phyloP scores from a whole-genome alignment of 768 basidiomycete genomes.

The Kwoniella europaea region DNA sequence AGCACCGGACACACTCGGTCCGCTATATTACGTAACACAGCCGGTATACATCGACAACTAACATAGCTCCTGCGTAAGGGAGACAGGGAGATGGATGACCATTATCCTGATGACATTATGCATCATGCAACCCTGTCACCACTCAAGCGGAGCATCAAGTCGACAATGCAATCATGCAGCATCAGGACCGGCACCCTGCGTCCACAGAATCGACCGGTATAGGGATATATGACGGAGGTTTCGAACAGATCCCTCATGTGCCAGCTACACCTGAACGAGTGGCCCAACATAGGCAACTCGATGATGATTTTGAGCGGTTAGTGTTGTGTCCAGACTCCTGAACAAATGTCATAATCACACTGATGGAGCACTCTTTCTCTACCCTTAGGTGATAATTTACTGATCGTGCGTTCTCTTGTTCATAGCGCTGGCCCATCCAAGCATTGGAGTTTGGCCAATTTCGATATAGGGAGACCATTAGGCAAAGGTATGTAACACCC shows the following conservation, averaged over 20 bases:
- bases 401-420: not conserved
- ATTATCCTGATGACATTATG: not conserved
- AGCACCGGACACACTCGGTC: not conserved
- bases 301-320: constrained; percentile 65
- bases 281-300: constrained; percentile 21
- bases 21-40: not conserved
- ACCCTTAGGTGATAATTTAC: too few species aligned
- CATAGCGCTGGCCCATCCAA: constrained; percentile 31
- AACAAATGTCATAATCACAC: too few species aligned
- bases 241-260: constrained; percentile 66
- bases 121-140: too few species aligned
- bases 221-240: constrained; percentile 90
- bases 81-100: not conserved
- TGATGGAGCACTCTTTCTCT: too few species aligned
- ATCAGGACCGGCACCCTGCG: not conserved
- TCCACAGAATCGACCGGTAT: constrained; percentile 50
- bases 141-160: too few species aligned
- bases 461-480: constrained; percentile 50
- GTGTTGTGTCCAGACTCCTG: not conserved
- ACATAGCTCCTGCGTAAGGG: not conserved
- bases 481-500: constrained; percentile 41
- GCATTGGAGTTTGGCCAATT: constrained; percentile 41
- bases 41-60: too few species aligned
- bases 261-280: constrained; percentile 41
- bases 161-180: not conserved